Evolutionary conservation across 306 rosid species (phyloP), one percentile per base, ranked within the genome.

Genomic region (Oemleria cerasiformis): DNA sequence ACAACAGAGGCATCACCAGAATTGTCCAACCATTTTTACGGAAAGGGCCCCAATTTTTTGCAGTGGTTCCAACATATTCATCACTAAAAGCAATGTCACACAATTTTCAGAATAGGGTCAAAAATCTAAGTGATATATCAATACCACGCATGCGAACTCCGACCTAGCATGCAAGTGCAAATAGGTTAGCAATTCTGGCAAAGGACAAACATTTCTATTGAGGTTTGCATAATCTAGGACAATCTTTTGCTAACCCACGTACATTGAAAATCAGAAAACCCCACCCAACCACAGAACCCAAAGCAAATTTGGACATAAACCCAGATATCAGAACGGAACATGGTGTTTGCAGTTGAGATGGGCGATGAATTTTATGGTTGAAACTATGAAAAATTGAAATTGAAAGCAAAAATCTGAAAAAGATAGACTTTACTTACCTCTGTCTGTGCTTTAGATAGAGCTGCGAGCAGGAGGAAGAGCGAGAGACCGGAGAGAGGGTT

Each of bases 391-490:
- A 15, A 14, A 14, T 14, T 55, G n/a, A 45, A 9, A 55, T 13
- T 40, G 13, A 1, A 23, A 41, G n/a, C 15, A 13, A 64, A 64
- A 64, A 64, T 23, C 19, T 19, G 14, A 5, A 12, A 21, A 44
- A 55, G 73, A 19, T 44, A 15, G 47, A 54, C 53, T 41, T 42
- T 55, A 39, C 64, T 40, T 23, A 57, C 64, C 64, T 14, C 30
- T 54, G 10, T 21, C 39, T 9, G 72, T 66, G 71, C 71, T 1
- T 42, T 42, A 0, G 68, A 20, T 5, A 12, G 72, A 68, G 63
- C 41, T 20, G 19, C 30, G 5, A 17, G 50, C 12, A 0, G 7
- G 45, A 57, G 65, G 7, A 43, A 23, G 63, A 7, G 63, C 20
- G n/a, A 8, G 63, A 50, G 48, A 12, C 4, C 36, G 4, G 61